Evolutionary conservation across 1,284 basidiomycete species (phyloP).

Genomic region (Fomes fomentarius): DNA sequence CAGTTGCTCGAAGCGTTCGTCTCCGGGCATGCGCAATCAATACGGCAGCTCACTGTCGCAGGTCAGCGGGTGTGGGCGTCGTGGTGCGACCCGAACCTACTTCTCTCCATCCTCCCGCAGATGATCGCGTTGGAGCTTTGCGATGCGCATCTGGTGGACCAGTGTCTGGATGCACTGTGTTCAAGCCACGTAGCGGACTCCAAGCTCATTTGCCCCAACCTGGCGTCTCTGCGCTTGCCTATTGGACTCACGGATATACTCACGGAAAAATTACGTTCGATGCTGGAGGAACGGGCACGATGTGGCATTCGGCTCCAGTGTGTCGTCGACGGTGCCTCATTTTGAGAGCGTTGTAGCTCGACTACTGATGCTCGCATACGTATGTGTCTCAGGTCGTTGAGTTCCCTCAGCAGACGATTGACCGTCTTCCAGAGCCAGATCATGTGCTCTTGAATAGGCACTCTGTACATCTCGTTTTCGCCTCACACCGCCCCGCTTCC

Average conservation of each 20-base stretch:
- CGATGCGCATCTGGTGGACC: slow-evolving; percentile 11
- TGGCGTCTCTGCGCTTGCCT: slow-evolving; percentile 7
- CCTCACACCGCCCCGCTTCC: not conserved
- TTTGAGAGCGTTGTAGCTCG: not conserved
- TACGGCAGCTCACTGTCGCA: slow-evolving; percentile 4
- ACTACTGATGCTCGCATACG: too few relatives aligned
- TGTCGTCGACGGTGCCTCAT: not conserved
- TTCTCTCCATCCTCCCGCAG: slow-evolving; percentile 8
- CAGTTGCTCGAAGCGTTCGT: slow-evolving; percentile 5
- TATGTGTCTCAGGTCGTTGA: too few relatives aligned
- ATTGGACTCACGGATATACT: not conserved
- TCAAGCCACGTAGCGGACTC: not conserved
- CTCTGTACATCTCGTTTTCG: not conserved
- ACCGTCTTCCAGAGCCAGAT: too few relatives aligned
- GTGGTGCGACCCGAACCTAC: slow-evolving; percentile 16
- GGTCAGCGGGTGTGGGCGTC: slow-evolving; percentile 19
- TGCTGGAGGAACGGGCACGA: not conserved
- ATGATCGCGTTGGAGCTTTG: not conserved
- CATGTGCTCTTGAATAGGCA: too few relatives aligned
- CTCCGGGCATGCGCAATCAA: not conserved
- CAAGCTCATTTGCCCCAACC: not conserved
- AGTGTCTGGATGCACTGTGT: slow-evolving; percentile 10
- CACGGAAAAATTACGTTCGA: not conserved
- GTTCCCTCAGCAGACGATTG: too few relatives aligned
- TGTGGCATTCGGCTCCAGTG: not conserved